A percentile compares a stretch with the other conserved stretches of the same genome.
phyloP scores from a whole-genome alignment of 106 monocot genomes.

The Dendrobium officinale region DNA sequence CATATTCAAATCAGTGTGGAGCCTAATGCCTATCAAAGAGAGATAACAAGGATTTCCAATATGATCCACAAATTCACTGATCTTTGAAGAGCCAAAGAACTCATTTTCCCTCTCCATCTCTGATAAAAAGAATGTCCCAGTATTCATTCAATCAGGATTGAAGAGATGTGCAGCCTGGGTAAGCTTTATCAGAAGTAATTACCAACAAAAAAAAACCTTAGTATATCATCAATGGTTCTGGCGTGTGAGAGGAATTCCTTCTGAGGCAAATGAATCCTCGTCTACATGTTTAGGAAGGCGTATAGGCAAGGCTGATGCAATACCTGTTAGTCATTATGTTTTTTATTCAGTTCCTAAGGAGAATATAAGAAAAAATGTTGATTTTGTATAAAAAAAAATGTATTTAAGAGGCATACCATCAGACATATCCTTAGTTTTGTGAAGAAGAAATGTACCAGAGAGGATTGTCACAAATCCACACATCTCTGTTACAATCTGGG shows the following conservation, averaged over 20 bases:
- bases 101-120: not conserved
- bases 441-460: constrained; percentile 56
- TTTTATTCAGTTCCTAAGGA: not conserved
- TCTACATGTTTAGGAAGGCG: constrained; percentile 51
- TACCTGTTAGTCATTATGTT: constrained; percentile 21
- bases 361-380: not conserved
- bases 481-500: constrained; percentile 55
- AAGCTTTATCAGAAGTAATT: not conserved
- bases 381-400: too few relatives aligned
- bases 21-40: not conserved
- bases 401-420: constrained; percentile 21
- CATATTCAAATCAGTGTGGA: not conserved
- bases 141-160: not conserved
- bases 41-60: not conserved
- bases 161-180: not conserved
- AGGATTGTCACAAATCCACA: constrained; percentile 61
- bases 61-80: not conserved
- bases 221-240: constrained; percentile 1
- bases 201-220: too few relatives aligned
- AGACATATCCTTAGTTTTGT: constrained; percentile 47
- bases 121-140: not conserved
- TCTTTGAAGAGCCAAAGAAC: not conserved
- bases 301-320: constrained; percentile 21
- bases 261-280: constrained; percentile 41
- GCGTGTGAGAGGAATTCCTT: constrained; percentile 52